Conservation (phyloP, 495 filamentous ascomycete species). For the Hypoxylon subgilvum region DNA sequence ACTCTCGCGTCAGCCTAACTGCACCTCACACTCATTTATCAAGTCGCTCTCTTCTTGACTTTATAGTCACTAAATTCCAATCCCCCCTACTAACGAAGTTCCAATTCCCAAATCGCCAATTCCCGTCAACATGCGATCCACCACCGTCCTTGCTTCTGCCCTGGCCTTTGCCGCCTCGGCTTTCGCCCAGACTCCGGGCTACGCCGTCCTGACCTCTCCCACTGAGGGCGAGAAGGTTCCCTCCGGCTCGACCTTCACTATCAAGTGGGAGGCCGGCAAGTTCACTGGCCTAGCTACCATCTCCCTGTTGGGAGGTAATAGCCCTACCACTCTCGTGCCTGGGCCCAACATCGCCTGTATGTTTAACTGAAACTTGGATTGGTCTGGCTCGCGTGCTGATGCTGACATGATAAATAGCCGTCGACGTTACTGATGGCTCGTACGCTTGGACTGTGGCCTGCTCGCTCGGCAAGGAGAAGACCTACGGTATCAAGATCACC, state of each 20-base stretch:
- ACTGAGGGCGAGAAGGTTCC: slow-evolving; percentile 42
- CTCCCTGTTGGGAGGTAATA: slow-evolving; percentile 49
- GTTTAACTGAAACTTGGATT: slow-evolving; percentile 18
- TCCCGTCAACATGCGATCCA: slow-evolving; percentile 54
- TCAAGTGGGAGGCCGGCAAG: slow-evolving; percentile 37
- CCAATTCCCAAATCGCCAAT: slow-evolving; percentile 9
- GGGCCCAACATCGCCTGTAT: slow-evolving; percentile 48
- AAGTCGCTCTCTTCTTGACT: slow-evolving; percentile 22
- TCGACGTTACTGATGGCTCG: slow-evolving; percentile 39
- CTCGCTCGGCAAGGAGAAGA: slow-evolving; percentile 43
- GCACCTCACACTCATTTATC: slow-evolving; percentile 32
- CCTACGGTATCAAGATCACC: slow-evolving; percentile 54
- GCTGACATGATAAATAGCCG: slow-evolving; percentile 30
- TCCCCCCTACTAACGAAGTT: slow-evolving; percentile 8
- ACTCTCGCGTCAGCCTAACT: slow-evolving; percentile 26
- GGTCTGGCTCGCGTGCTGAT: background rate
- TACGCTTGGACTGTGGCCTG: slow-evolving; percentile 50
- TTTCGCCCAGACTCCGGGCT: slow-evolving; percentile 51
- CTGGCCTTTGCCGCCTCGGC: slow-evolving; percentile 51
- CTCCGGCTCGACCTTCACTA: slow-evolving; percentile 48
- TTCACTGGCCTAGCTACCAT: slow-evolving; percentile 42
- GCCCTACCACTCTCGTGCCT: slow-evolving; percentile 34
- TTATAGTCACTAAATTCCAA: background rate
- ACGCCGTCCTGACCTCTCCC: slow-evolving; percentile 49
- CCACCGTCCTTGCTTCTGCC: slow-evolving; percentile 46